Conservation (phyloP, 2,329 filamentous ascomycete genomes). For the Aplosporella prunicola region DNA sequence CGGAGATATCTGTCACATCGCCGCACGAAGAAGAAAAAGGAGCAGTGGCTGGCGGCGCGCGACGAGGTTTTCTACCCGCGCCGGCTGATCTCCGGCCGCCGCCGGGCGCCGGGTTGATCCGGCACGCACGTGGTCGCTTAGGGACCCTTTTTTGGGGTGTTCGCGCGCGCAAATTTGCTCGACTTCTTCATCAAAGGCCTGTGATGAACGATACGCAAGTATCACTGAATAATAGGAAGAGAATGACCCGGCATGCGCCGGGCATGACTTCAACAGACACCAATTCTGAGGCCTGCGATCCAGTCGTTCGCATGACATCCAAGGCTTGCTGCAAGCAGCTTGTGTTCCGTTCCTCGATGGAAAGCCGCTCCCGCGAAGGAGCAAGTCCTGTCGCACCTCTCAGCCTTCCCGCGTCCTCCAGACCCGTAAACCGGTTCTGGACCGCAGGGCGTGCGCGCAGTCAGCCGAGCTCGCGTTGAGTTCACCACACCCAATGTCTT, state of each 20-base stretch:
- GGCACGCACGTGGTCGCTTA: background rate
- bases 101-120: slow-evolving; percentile 1
- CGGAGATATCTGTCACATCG: slow-evolving; percentile 63
- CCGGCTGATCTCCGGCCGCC: background rate
- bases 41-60: background rate
- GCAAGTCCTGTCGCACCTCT: no score
- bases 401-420: no score
- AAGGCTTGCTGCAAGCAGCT: no score
- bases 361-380: no score
- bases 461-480: no score
- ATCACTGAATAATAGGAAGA: slow-evolving; percentile 31
- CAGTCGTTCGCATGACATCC: no score
- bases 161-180: slow-evolving; percentile 10
- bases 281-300: slow-evolving; percentile 27
- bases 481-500: no score
- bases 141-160: slow-evolving; percentile 9
- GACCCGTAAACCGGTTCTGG: no score
- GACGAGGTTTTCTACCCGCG: background rate
- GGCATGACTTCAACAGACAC: slow-evolving; percentile 27
- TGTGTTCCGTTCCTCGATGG: no score
- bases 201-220: slow-evolving; percentile 23
- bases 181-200: slow-evolving; percentile 25
- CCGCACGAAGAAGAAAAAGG: slow-evolving; percentile 64
- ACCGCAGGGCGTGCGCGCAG: no score
- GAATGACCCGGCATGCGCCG: slow-evolving; percentile 26